A percentile compares a stretch with the other conserved stretches of the same genome.
These are phyloP conservation scores for Crithidia acanthocephali DNA, from an alignment of 208 protist genomes.

Conservation along the genomic window DNA sequence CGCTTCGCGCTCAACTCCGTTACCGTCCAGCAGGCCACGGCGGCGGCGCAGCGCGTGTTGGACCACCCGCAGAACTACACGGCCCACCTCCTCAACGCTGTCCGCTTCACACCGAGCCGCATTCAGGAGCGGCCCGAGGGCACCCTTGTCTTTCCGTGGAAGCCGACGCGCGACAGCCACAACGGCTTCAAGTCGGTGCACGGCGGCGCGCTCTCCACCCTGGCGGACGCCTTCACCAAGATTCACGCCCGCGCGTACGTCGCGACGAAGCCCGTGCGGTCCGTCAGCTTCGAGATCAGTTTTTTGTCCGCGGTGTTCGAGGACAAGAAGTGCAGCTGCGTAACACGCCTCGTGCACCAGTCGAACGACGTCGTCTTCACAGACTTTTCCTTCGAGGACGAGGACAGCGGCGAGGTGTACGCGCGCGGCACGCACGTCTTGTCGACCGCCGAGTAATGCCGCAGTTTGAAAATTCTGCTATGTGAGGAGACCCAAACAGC, in stretches of 20 bases:
- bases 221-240: constrained; percentile 83
- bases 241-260: constrained; percentile 57
- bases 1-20: constrained; percentile 26
- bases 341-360: constrained; percentile 67
- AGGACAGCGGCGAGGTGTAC: constrained; percentile 60
- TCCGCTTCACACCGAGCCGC: constrained; percentile 59
- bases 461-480: no score
- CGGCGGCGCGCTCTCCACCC: constrained; percentile 81
- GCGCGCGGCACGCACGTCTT: constrained; percentile 79
- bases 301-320: constrained; percentile 78
- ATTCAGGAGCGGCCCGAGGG: constrained; percentile 45
- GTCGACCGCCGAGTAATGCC: constrained; percentile 14
- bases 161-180: constrained; percentile 40
- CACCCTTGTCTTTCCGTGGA: constrained; percentile 73
- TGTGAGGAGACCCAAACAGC: neutral
- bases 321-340: constrained; percentile 64
- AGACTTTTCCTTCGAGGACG: constrained; percentile 81
- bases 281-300: constrained; percentile 87
- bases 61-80: constrained; percentile 47
- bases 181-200: constrained; percentile 89
- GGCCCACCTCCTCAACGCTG: constrained; percentile 50
- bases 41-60: constrained; percentile 50
- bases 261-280: constrained; percentile 24
- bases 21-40: constrained; percentile 31
- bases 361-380: constrained; percentile 54